phyloP scores from a whole-genome alignment of 305 asterid species.

The Solanum hybrid region DNA sequence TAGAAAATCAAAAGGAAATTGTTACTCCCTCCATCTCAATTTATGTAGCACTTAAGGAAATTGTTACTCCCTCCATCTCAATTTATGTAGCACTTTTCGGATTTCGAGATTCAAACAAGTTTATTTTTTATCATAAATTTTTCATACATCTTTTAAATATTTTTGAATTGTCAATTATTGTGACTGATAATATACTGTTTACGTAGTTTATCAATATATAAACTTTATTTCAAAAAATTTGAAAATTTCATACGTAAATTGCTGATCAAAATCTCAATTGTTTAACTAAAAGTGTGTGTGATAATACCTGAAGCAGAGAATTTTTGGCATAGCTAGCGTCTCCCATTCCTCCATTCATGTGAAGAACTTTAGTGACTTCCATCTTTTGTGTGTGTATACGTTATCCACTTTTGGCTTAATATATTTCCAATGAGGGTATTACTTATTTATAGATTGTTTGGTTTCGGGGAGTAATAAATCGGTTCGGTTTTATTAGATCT shows the following conservation, averaged over 20 bases:
- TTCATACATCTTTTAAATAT: too few species aligned
- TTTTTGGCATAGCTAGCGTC: constrained; percentile 21
- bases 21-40: background rate
- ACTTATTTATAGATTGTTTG: background rate
- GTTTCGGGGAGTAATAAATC: background rate
- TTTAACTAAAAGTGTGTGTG: background rate
- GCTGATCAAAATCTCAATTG: too few species aligned
- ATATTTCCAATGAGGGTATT: background rate
- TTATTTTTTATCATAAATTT: too few species aligned
- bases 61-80: background rate
- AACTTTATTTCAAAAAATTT: too few species aligned
- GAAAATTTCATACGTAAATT: too few species aligned
- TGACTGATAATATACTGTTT: too few species aligned
- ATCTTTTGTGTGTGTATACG: background rate
- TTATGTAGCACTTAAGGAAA: background rate
- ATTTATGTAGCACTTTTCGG: too few species aligned
- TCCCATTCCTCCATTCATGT: constrained; percentile 21
- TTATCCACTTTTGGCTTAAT: background rate
- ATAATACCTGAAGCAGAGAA: constrained; percentile 11
- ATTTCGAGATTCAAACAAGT: too few species aligned
- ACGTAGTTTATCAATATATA: too few species aligned
- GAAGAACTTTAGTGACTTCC: constrained; percentile 6
- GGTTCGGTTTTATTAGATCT: background rate
- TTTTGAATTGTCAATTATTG: too few species aligned
- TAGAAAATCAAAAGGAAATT: background rate